Base-by-base conservation (phyloP, 2,329 filamentous ascomycete species). In the Arthrinium phaeospermum region DNA sequence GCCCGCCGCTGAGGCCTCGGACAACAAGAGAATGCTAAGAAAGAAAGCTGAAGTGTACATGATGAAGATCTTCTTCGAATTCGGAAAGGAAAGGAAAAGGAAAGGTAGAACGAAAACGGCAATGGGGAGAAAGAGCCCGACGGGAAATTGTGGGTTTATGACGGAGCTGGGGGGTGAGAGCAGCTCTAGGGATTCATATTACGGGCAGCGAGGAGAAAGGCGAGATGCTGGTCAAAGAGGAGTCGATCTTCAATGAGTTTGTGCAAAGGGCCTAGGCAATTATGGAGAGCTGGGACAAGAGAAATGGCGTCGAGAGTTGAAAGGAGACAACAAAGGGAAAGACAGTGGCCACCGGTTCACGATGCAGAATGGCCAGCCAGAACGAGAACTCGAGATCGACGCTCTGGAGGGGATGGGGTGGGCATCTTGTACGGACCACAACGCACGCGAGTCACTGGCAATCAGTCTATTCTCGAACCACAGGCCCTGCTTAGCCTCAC, bases 1-100 rank as follows among this genome's bases (percentile, higher is more conserved):
- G 72, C 79, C 79, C 64, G 79, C 79, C 78, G 78, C 79, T 70
- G 76, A 79, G 73, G 75, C 77, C 72, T 74, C 78, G 70, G 78
- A 77, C 71, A 80, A 76, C 70, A 78, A 75, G 67, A 80, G 75
- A 61, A 81, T 72, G 67, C 78, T 74, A 72, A 79, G 74, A 71
- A 79, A 77, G 71, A 79, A 51, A 75, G 78, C 69, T 75, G 76
- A 71, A 74, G 77, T 76, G 68, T 76, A 74, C 79, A 81, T 81
- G 6, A 30, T 73, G 72, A 70, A 70, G 70, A 70, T 72, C 68
- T 64, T 71, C 37, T 57, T 68, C 53, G 47, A 45, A 41, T 71
- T 24, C 67, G 27, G 71, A 70, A 70, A 53, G 57, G 64, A 71
- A 64, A 67, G n/a, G 24, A 41, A 44, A 41, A 41, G 37, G 64